Base-by-base conservation (phyloP, 2,329 filamentous ascomycete species). In the Proliferodiscus dingleyae region DNA sequence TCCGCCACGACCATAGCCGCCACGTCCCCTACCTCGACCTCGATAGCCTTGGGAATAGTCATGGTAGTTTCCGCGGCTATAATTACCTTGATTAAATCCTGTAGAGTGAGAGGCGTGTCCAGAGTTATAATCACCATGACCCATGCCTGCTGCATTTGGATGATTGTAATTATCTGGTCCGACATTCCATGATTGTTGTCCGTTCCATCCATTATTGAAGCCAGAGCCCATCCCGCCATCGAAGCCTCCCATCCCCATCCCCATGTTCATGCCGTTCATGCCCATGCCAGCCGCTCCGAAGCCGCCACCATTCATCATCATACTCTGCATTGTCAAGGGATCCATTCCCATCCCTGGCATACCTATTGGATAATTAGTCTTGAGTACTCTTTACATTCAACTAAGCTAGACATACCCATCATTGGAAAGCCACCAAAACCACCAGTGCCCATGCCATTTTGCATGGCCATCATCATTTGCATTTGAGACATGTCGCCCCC, bases 321-420 rank as follows among this genome's bases (percentile, higher is more conserved):
- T 83, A 68, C 78, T 83, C 66, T 85, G 80, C 78, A 85, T 84
- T 66, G 73, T 70, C 75, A 83, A 81, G 50, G 82, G 81, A 74
- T 90, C 86, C 87, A 95, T 93, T 67, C 78, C 78, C 85, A 91
- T 89, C 61, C 80, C 80, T 56, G 84, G 72, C 85, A 93, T 90
- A 63, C 81, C 86, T 53, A 32, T 26, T 41, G 40, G 30, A 43
- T n/a, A 43, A 37, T 56, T 52, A 47, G 42, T 26, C 45, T 33
- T 21, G 19, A 7, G 10, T 28, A 22, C n/a, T 39, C 39, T 46
- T 46, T 22, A 22, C n/a, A 23, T 24, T 32, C 15, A 10, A 5
- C n/a, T 32, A 40, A n/a, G 37, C 11, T n/a, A 46, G 38, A 74
- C 87, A 64, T 79, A 96, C 90, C 87, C 87, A 96, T 95, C 81